Conservation (phyloP, 345 rosid species). For the Heritiera fomes region DNA sequence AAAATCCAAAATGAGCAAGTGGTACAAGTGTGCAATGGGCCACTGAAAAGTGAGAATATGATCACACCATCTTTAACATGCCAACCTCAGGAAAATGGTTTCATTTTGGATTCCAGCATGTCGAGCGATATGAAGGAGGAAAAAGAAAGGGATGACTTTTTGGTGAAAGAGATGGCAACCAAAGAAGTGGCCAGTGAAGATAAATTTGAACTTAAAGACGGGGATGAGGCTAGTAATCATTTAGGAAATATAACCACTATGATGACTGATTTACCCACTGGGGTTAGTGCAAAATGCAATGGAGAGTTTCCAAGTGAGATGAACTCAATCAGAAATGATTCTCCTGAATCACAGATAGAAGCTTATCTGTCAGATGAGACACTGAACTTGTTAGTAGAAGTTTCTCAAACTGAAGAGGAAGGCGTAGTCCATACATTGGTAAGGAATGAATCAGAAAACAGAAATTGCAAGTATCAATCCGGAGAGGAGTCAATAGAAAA, state of each 20-base stretch:
- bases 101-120: neutral
- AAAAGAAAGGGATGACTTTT: neutral
- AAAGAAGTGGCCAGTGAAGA: conserved; percentile 22
- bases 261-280: conserved; percentile 11
- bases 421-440: conserved; percentile 2
- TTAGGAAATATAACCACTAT: neutral
- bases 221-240: conserved; percentile 15
- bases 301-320: conserved; percentile 18
- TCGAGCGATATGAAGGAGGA: conserved; percentile 3
- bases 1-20: neutral
- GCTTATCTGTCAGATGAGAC: conserved; percentile 12
- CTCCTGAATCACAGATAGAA: conserved; percentile 22
- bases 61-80: conserved; percentile 23
- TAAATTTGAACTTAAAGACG: conserved; percentile 18
- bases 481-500: conserved; percentile 7
- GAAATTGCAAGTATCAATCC: conserved; percentile 19
- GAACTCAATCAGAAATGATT: conserved; percentile 14
- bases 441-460: conserved; percentile 26
- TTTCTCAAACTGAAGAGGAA: conserved; percentile 26
- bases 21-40: conserved; percentile 11
- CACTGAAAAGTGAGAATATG: conserved; percentile 4
- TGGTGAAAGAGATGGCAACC: conserved; percentile 5
- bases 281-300: conserved; percentile 19
- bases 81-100: conserved; percentile 24
- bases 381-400: neutral